Percentiles rank a stretch among this genome's conserved stretches.
phyloP scores from a whole-genome alignment of 148 eudicot species.

The Pouteria glomerata region DNA sequence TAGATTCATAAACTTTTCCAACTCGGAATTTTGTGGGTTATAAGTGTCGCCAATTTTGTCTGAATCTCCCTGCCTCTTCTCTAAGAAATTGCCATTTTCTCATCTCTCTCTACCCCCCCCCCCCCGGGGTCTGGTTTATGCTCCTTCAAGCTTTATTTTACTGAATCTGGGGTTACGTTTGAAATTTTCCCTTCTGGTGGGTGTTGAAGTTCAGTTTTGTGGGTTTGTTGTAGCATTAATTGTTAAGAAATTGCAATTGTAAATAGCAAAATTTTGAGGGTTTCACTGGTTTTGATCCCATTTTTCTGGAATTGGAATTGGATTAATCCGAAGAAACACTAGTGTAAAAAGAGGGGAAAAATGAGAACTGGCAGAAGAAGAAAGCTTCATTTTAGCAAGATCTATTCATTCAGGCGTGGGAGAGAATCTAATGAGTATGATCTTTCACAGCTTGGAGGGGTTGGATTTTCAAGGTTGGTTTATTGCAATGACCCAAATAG shows the following conservation, averaged over 20 bases:
- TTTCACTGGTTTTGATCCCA: slow-evolving; percentile 13
- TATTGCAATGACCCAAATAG: slow-evolving; percentile 59
- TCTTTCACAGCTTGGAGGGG: slow-evolving; percentile 75
- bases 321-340: slow-evolving; percentile 1
- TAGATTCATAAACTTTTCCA: too few relatives aligned
- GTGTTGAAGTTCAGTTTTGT: slow-evolving; percentile 3
- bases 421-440: slow-evolving; percentile 43
- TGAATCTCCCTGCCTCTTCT: too few relatives aligned
- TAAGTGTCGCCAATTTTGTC: too few relatives aligned
- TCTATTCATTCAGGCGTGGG: slow-evolving; percentile 77
- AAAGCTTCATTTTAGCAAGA: slow-evolving; percentile 69
- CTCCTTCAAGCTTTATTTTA: too few relatives aligned
- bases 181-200: neutral
- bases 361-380: slow-evolving; percentile 36
- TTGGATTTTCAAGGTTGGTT: slow-evolving; percentile 81
- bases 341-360: slow-evolving; percentile 1
- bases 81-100: too few relatives aligned
- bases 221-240: slow-evolving; percentile 23
- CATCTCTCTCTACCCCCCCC: too few relatives aligned
- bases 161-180: neutral
- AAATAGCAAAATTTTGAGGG: slow-evolving; percentile 1
- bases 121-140: too few relatives aligned
- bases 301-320: slow-evolving; percentile 7
- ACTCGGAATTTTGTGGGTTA: too few relatives aligned
- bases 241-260: slow-evolving; percentile 18